phyloP scores from a whole-genome alignment of 257 asterid genomes.

The Solanum pimpinellifolium region DNA sequence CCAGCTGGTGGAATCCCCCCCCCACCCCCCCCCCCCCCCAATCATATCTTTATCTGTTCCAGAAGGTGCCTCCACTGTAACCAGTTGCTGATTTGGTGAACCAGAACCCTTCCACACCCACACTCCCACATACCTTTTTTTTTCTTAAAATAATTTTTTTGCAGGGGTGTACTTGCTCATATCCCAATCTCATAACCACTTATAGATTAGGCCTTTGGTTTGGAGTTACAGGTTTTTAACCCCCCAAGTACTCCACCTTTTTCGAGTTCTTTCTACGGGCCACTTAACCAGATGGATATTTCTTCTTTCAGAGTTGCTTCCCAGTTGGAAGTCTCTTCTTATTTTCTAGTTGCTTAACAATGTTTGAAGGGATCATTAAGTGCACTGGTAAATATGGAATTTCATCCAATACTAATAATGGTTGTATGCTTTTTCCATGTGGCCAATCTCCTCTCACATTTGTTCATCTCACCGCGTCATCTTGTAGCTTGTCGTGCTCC shows the following conservation, averaged over 20 bases:
- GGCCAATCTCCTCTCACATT: neutral
- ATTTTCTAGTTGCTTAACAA: neutral
- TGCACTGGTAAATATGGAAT: neutral
- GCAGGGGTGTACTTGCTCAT: neutral
- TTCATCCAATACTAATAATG: neutral
- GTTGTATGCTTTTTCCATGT: neutral
- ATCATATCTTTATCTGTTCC: neutral
- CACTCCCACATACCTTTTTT: neutral
- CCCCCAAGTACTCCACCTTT: neutral
- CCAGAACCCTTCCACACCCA: neutral
- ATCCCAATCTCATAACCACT: neutral
- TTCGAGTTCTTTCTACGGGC: neutral
- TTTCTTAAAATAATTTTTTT: neutral
- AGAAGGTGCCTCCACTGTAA: neutral
- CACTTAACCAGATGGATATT: neutral
- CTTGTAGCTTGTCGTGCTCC: neutral
- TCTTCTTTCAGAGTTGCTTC: neutral
- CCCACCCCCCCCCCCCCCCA: too few relatives aligned
- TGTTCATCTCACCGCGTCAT: neutral
- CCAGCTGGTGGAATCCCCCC: neutral
- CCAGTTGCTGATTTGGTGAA: neutral
- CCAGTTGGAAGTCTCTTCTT: neutral
- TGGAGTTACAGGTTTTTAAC: neutral
- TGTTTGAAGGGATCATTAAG: neutral
- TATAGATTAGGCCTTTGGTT: neutral